These are phyloP conservation scores for Asclepias syriaca DNA, from an alignment of 257 asterid genomes.

Conservation along the genomic window DNA sequence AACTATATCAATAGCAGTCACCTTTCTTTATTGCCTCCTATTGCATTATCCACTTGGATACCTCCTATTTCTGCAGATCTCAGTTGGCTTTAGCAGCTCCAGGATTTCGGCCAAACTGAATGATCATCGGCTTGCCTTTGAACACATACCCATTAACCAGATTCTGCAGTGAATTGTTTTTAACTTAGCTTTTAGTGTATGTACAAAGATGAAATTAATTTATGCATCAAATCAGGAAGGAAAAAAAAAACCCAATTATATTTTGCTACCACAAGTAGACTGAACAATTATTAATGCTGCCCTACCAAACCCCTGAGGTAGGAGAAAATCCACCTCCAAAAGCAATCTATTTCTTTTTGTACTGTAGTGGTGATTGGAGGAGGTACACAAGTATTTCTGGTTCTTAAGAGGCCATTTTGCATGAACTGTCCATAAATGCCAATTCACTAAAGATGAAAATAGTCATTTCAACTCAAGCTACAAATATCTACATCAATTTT, in stretches of 20 bases:
- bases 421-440: neutral
- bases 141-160: slow-evolving; percentile 69
- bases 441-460: neutral
- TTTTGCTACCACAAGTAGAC: neutral
- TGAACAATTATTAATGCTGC: neutral
- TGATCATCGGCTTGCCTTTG: slow-evolving; percentile 83
- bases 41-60: neutral
- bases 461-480: neutral
- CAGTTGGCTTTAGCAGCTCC: slow-evolving; percentile 39
- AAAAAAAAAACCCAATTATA: neutral
- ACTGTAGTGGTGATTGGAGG: neutral
- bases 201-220: neutral
- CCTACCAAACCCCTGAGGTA: neutral
- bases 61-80: slow-evolving; percentile 1
- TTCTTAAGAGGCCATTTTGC: neutral
- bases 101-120: slow-evolving; percentile 79
- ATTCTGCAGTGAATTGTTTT: slow-evolving; percentile 46
- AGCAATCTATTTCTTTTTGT: neutral
- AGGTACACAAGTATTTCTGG: neutral
- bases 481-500: neutral
- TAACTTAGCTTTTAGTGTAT: neutral
- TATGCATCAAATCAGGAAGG: slow-evolving; percentile 1
- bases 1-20: neutral
- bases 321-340: neutral
- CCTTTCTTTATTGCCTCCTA: neutral